Evolutionary conservation across 1,139 yeast species (phyloP).

Genomic region (Geotrichum siamense): DNA sequence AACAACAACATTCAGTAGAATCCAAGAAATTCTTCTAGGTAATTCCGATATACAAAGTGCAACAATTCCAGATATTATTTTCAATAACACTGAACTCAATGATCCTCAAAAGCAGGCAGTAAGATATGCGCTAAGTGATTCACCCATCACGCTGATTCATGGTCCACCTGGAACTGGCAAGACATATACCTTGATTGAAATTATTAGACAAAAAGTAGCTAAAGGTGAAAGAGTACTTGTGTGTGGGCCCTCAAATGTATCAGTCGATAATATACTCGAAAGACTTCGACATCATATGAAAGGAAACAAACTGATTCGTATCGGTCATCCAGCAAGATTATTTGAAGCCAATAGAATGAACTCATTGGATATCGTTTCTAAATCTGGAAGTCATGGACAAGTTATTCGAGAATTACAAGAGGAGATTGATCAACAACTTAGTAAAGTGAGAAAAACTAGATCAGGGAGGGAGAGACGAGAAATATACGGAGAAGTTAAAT

Average conservation of each 20-base stretch:
- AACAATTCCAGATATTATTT: slow-evolving; percentile 28
- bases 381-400: slow-evolving; percentile 52
- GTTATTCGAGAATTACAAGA: slow-evolving; percentile 59
- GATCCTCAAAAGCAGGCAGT: slow-evolving; percentile 67
- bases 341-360: slow-evolving; percentile 57
- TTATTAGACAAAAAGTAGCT: slow-evolving; percentile 63
- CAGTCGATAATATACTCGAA: slow-evolving; percentile 87
- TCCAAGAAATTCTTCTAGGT: slow-evolving; percentile 30
- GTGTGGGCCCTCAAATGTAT: slow-evolving; percentile 94
- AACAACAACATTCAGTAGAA: slow-evolving; percentile 29
- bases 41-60: slow-evolving; percentile 20
- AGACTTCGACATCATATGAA: slow-evolving; percentile 50
- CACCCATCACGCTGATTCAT: slow-evolving; percentile 53
- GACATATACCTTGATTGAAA: slow-evolving; percentile 81
- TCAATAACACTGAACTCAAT: slow-evolving; percentile 51
- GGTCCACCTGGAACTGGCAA: slow-evolving; percentile 82
- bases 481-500: slow-evolving; percentile 63
- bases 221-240: slow-evolving; percentile 66
- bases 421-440: slow-evolving; percentile 60
- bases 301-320: slow-evolving; percentile 55
- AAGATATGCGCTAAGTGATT: slow-evolving; percentile 40
- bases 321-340: slow-evolving; percentile 92
- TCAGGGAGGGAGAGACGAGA: slow-evolving; percentile 56
- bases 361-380: slow-evolving; percentile 68
- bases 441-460: slow-evolving; percentile 57